phyloP scores from a whole-genome alignment of 192 early-diverging fungal species.

The Phycomyces blakesleeanus region DNA sequence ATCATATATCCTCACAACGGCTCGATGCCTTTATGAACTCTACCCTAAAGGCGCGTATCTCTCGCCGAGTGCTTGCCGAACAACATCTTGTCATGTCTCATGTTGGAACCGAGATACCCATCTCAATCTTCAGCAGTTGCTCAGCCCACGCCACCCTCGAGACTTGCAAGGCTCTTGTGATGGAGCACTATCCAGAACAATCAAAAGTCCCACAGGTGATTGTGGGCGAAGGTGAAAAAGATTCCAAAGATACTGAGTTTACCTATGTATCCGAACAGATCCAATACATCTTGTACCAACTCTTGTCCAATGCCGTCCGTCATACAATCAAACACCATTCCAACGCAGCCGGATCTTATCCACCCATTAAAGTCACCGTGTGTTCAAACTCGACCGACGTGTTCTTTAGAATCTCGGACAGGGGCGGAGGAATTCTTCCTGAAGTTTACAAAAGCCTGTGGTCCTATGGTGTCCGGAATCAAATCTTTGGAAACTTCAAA shows the following conservation, averaged over 20 bases:
- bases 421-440: slow-evolving; percentile 82
- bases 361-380: slow-evolving; percentile 82
- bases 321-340: slow-evolving; percentile 49
- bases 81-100: slow-evolving; percentile 80
- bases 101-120: slow-evolving; percentile 1
- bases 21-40: slow-evolving; percentile 90
- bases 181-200: slow-evolving; percentile 6
- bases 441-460: slow-evolving; percentile 68
- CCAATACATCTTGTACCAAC: slow-evolving; percentile 93
- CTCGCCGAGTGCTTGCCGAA: slow-evolving; percentile 87
- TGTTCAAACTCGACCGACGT: slow-evolving; percentile 72
- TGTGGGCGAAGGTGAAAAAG: slow-evolving; percentile 75
- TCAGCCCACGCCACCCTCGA: slow-evolving; percentile 47
- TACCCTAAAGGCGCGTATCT: slow-evolving; percentile 86
- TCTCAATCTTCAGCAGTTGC: slow-evolving; percentile 69
- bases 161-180: slow-evolving; percentile 22
- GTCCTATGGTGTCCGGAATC: slow-evolving; percentile 62
- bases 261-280: slow-evolving; percentile 95
- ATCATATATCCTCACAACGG: slow-evolving; percentile 56
- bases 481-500: slow-evolving; percentile 65
- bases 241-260: slow-evolving; percentile 63
- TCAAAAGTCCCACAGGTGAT: slow-evolving; percentile 67
- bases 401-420: slow-evolving; percentile 90
- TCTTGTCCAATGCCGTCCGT: slow-evolving; percentile 83
- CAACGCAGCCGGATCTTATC: slow-evolving; percentile 42